These are phyloP conservation scores for Neospermospora avenae DNA, from an alignment of 2,329 filamentous ascomycete genomes.

Conservation along the genomic window DNA sequence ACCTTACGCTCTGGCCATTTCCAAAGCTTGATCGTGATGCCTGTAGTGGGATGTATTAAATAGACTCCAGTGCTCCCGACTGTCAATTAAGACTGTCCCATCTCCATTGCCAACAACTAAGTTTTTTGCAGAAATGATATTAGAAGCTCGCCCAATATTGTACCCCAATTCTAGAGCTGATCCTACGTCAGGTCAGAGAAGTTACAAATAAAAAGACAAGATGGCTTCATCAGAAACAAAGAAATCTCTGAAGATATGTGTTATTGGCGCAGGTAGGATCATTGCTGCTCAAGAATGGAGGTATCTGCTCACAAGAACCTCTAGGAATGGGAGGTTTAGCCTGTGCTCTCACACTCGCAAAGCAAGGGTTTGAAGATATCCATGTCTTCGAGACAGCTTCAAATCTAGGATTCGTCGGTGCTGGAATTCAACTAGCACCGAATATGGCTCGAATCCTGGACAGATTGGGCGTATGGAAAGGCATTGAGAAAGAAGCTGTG, in stretches of 20 bases:
- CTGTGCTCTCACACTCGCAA: slow-evolving; percentile 68
- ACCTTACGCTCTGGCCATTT: too few species aligned
- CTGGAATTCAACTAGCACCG: slow-evolving; percentile 79
- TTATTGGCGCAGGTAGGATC: slow-evolving; percentile 13
- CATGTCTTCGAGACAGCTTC: slow-evolving; percentile 72
- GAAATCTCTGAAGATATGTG: slow-evolving; percentile 1
- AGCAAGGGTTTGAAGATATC: slow-evolving; percentile 71
- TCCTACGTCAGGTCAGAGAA: neutral
- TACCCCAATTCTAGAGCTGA: neutral
- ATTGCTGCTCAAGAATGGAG: neutral
- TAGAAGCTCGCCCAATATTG: neutral
- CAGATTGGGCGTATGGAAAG: slow-evolving; percentile 67
- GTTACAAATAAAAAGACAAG: neutral
- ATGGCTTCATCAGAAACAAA: neutral
- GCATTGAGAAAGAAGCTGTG: slow-evolving; percentile 68
- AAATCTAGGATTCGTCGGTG: slow-evolving; percentile 75
- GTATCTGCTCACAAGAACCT: slow-evolving; percentile 1
- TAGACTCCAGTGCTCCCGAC: too few species aligned
- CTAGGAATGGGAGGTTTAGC: slow-evolving; percentile 77
- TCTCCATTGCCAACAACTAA: neutral
- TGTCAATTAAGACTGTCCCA: too few species aligned
- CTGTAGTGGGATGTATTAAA: too few species aligned
- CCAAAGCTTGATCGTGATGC: too few species aligned
- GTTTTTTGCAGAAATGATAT: neutral
- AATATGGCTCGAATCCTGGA: slow-evolving; percentile 79